phyloP scores from a whole-genome alignment of 2,329 filamentous ascomycete species.

The Gnomoniopsis smithogilvyi region DNA sequence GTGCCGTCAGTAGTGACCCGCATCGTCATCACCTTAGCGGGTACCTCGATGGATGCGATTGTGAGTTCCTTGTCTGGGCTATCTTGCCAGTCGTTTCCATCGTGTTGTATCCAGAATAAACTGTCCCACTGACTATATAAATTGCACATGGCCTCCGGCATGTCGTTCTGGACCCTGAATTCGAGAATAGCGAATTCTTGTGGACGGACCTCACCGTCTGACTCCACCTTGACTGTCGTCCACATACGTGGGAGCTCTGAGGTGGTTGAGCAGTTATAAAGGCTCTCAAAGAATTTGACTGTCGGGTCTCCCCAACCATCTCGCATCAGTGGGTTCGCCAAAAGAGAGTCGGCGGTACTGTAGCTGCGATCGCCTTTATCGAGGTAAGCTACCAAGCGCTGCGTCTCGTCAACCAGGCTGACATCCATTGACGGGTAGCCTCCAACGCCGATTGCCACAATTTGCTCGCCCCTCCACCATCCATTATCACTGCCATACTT shows the following conservation, averaged over 20 bases:
- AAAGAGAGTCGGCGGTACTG: slow-evolving; percentile 49
- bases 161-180: slow-evolving; percentile 65
- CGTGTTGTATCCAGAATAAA: slow-evolving; percentile 26
- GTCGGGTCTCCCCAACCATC: slow-evolving; percentile 32
- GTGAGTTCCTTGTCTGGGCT: slow-evolving; percentile 1
- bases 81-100: slow-evolving; percentile 2
- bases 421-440: slow-evolving; percentile 27
- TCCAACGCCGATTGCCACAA: slow-evolving; percentile 35
- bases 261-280: slow-evolving; percentile 27
- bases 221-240: slow-evolving; percentile 12
- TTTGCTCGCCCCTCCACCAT: slow-evolving; percentile 61
- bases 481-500: slow-evolving; percentile 54
- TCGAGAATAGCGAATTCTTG: slow-evolving; percentile 22
- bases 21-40: slow-evolving; percentile 20
- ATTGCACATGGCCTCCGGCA: slow-evolving; percentile 69
- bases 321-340: slow-evolving; percentile 31
- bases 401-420: slow-evolving; percentile 46
- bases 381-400: slow-evolving; percentile 61
- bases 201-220: neutral
- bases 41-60: slow-evolving; percentile 12
- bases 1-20: slow-evolving; percentile 17
- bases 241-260: slow-evolving; percentile 7
- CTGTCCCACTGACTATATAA: slow-evolving; percentile 34
- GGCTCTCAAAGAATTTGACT: slow-evolving; percentile 41
- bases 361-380: slow-evolving; percentile 59